Base-by-base conservation (phyloP, 108 stramenopile genomes). In the Nannochloropsis gaditana region DNA sequence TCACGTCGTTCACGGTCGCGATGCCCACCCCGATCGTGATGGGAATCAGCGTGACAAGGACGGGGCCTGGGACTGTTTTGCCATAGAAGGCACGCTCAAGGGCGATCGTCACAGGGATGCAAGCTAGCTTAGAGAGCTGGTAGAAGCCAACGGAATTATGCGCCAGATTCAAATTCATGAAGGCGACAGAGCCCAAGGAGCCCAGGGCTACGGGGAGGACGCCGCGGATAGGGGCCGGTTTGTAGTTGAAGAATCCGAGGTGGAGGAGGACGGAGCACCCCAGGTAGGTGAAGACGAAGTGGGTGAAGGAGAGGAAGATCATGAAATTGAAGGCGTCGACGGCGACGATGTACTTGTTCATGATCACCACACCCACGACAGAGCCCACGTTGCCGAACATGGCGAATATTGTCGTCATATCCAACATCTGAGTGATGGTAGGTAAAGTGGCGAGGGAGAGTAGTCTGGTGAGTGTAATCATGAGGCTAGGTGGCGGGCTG, bases 81-180 rank as follows among this genome's bases (percentile, higher is more conserved):
- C 43, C 80, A 21, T 85, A 85, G 42, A 44, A 42, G 2, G 43
- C 43, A 21, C 43, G 80, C 41, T 85, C 59, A 21, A 85, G 42
- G 5, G 82, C n/a, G 9, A 88, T 21, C n/a, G 87, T 88, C 31
- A 85, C 41, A 2, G 87, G 87, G 43, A 88, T 88, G 42, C 87
- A 88, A 6, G 84, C 84, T n/a, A 88, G 11, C 84, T 88, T 88
- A 11, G 87, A 85, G n/a, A 88, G 3, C 87, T 88, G 87, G 79
- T 85, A 88, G 47, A 88, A 88, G n/a, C 84, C 84, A 3, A 88
- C 87, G 15, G 84, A 85, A 45, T 88, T 88, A n/a, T 88, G 43
- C 42, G 84, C 21, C 41, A 88, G 43, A 43, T 88, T 88, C 73
- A 88, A n/a, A 79, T 88, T 88, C 87, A 88, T 88, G 2, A 88